Base-by-base conservation (phyloP, 257 asterid genomes). In the Cynanchum wilfordii region DNA sequence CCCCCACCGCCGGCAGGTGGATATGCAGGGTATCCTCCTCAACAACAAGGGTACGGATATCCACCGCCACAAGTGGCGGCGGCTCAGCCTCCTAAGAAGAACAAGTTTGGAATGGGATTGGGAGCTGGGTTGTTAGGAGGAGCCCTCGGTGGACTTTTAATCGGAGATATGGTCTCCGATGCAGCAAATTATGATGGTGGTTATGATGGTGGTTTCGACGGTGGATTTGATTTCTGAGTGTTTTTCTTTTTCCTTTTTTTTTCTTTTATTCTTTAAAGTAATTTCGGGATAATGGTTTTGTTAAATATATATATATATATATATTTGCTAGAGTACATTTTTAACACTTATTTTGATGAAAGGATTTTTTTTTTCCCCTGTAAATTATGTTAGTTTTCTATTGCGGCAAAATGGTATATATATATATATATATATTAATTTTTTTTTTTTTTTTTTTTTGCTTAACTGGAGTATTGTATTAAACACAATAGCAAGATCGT, bases 101-200 rank as follows among this genome's bases (percentile, higher is more conserved):
- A 82, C 66, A 83, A 83, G 65, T 71, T 82, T 36, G 96, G 92
- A 19, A 36, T 92, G 80, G 97, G 95, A 30, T 77, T 90, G 49
- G 98, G 96, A 17, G 98, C 96, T 4, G 98, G 96, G 38, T 78
- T 91, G 71, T 79, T 91, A 11, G 97, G 97, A 16, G 96, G 96
- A 20, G 96, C 96, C 2, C 45, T 89, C 36, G 96, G 96, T 36
- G 97, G 97, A 33, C 33, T 91, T 38, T 70, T 91, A 78, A 55
- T 91, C 27, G 97, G 97, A 24, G 95, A 91, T 81, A 75, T 78
- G 85, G 27, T 91, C 47, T 87, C 96, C 11, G 97, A 88, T 71
- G 87, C 45, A 1, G 83, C n/a, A 17, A 47, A 60, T 54, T 83
- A 65, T 66, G 96, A 84, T 60, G 81, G 57, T 30, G 96, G 86